Conservation (phyloP, 1,284 basidiomycete species). For the Veloporphyrellus conicus region DNA sequence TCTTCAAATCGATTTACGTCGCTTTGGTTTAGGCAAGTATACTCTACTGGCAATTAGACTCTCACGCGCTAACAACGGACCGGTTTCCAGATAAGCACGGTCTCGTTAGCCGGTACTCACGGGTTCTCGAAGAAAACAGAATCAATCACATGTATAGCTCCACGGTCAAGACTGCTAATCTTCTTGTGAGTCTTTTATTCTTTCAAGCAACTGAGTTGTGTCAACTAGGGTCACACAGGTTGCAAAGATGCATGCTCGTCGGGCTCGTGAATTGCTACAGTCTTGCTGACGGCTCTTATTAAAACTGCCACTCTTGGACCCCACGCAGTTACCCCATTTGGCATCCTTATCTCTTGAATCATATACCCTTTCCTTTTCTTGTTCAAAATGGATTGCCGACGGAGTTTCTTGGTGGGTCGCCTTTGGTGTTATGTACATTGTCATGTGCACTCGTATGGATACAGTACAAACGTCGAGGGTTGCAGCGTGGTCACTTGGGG, state of each 20-base stretch:
- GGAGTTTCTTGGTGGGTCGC: conserved; percentile 8
- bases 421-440: not conserved
- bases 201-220: conserved; percentile 1
- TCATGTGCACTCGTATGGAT: not conserved
- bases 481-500: too few relatives aligned
- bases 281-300: conserved; percentile 24
- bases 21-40: conserved; percentile 61
- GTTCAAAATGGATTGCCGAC: conserved; percentile 1
- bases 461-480: not conserved
- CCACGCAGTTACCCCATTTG: not conserved
- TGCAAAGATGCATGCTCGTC: conserved; percentile 24
- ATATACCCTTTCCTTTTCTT: conserved; percentile 1
- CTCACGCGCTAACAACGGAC: not conserved
- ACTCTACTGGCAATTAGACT: not conserved
- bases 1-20: conserved; percentile 65
- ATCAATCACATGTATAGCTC: conserved; percentile 84
- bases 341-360: conserved; percentile 13
- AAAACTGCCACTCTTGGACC: conserved; percentile 4
- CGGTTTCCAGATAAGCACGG: conserved; percentile 60
- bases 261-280: conserved; percentile 30
- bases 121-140: conserved; percentile 61
- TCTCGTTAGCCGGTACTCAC: conserved; percentile 71
- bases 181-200: conserved; percentile 49
- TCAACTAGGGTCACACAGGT: conserved; percentile 21
- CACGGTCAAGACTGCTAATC: conserved; percentile 79